Evolutionary conservation across 495 filamentous ascomycete species (phyloP).

Genomic region (Tuber microsphaerosporum): DNA sequence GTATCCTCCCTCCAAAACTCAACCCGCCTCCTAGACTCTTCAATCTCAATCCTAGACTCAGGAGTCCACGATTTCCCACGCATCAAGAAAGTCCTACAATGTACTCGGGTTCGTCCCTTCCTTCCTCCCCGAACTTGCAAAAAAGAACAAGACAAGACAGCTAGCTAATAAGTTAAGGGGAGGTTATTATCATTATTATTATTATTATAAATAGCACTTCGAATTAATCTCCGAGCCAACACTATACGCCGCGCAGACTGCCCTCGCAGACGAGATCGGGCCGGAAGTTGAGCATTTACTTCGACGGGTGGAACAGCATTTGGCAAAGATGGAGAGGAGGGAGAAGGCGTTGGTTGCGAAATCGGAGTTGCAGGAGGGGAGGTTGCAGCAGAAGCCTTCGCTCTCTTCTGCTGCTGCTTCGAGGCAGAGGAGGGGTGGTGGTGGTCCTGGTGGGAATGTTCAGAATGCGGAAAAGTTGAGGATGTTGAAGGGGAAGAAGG

Average conservation of each 20-base stretch:
- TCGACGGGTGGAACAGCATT: slow-evolving; percentile 56
- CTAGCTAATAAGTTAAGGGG: neutral
- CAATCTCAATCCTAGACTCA: slow-evolving; percentile 62
- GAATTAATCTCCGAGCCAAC: slow-evolving; percentile 66
- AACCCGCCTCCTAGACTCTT: slow-evolving; percentile 64
- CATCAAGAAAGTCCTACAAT: slow-evolving; percentile 61
- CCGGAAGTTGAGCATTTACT: slow-evolving; percentile 67
- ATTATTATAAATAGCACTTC: slow-evolving; percentile 71
- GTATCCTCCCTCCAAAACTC: slow-evolving; percentile 65
- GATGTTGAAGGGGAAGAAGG: slow-evolving; percentile 65
- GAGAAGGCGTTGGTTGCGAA: slow-evolving; percentile 64
- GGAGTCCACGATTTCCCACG: slow-evolving; percentile 71
- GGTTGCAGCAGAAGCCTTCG: slow-evolving; percentile 47
- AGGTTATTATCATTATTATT: neutral
- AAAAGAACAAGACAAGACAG: no score
- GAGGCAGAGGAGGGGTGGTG: slow-evolving; percentile 23
- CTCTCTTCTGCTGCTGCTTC: neutral
- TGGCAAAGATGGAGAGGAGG: slow-evolving; percentile 65
- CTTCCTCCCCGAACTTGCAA: no score
- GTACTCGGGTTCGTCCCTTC: slow-evolving; percentile 54
- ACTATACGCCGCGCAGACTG: slow-evolving; percentile 59
- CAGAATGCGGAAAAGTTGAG: slow-evolving; percentile 56
- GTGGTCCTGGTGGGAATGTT: slow-evolving; percentile 42
- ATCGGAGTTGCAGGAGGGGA: slow-evolving; percentile 62
- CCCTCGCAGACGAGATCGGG: slow-evolving; percentile 63